Base-by-base conservation (phyloP, 2,329 filamentous ascomycete species). In the Calonectria pseudoreteaudii region DNA sequence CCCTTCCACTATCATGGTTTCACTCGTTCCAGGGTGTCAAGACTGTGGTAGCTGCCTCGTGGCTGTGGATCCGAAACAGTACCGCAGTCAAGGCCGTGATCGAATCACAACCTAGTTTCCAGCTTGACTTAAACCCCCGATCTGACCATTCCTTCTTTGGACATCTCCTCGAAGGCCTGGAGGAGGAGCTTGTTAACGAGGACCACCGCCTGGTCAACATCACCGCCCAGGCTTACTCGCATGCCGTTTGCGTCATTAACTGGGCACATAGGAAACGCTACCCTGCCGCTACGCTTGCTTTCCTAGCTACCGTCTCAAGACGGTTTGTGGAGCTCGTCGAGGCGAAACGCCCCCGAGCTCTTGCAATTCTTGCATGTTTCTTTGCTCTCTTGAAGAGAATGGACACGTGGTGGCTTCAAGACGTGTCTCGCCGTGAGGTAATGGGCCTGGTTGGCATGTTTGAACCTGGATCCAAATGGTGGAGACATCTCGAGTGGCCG, bases 381-480 rank as follows among this genome's bases (percentile, higher is more conserved):
- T 93, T 93, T 78, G 92, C 91, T 34, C 84, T 93, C 47, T 85
- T 94, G 60, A 92, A 92, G 79, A 88, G 88, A 41, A 86, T 93
- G 75, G 90, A 93, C 74, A 83, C 92, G 20, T 95, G 93, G 93
- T 95, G 93, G 93, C 85, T 94, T 34, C 88, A 91, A 26, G 92
- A 93, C 49, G 92, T 93, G 79, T 90, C 92, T 10, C 88, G 89
- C 20, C 89, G 91, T 70, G 91, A 94, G 78, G 90, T 94, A 20
- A 89, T 91, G 80, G 92, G 92, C 26, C 87, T 94, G 30, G 87
- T 91, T 26, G 88, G 88, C 44, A 83, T 91, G 44, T 92, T 92
- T 80, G 89, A 91, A 78, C 86, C 88, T 2, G 88, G 90, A 62
- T 91, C 89, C 31, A 85, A 87, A 66, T 92, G 90, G 90, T 91